A percentile compares a stretch with the other conserved stretches of the same genome.
These are phyloP conservation scores for Trichoderma simmonsii DNA, from an alignment of 2,329 filamentous ascomycete genomes.

Conservation along the genomic window DNA sequence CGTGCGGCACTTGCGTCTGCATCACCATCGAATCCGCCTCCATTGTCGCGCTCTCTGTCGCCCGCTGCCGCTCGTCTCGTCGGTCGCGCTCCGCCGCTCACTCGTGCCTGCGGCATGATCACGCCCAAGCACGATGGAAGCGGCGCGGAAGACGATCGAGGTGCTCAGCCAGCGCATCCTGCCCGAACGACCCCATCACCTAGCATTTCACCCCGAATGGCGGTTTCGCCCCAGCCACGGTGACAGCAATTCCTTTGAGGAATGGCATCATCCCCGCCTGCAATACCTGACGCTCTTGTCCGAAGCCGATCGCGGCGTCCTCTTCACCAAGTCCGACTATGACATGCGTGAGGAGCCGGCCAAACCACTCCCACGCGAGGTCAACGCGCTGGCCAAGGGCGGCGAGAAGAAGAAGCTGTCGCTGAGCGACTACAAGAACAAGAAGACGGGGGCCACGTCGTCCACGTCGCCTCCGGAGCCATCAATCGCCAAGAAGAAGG, in stretches of 20 bases:
- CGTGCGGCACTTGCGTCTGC: background rate
- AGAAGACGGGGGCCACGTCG: constrained; percentile 39
- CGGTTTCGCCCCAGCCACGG: constrained; percentile 46
- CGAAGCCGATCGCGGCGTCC: constrained; percentile 55
- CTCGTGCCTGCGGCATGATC: constrained; percentile 35
- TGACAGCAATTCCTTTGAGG: constrained; percentile 41
- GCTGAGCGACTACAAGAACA: constrained; percentile 58
- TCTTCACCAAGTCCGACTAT: constrained; percentile 56
- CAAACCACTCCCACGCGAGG: constrained; percentile 37
- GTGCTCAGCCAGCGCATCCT: constrained; percentile 51
- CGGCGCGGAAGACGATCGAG: constrained; percentile 55
- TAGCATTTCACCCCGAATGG: constrained; percentile 47
- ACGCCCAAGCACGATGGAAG: constrained; percentile 53
- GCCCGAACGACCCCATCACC: constrained; percentile 51
- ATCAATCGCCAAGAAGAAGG: constrained; percentile 32
- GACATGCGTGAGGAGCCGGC: constrained; percentile 54
- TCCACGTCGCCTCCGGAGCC: constrained; percentile 39
- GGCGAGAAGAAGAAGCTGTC: constrained; percentile 56
- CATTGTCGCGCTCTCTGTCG: constrained; percentile 22
- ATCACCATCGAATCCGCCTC: constrained; percentile 16
- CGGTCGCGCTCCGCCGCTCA: constrained; percentile 26
- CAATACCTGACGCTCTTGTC: constrained; percentile 58
- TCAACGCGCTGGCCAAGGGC: constrained; percentile 40
- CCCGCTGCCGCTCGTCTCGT: constrained; percentile 19
- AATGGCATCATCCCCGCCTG: constrained; percentile 48